phyloP scores from a whole-genome alignment of 495 filamentous ascomycete genomes.

The Talaromyces borbonicus region DNA sequence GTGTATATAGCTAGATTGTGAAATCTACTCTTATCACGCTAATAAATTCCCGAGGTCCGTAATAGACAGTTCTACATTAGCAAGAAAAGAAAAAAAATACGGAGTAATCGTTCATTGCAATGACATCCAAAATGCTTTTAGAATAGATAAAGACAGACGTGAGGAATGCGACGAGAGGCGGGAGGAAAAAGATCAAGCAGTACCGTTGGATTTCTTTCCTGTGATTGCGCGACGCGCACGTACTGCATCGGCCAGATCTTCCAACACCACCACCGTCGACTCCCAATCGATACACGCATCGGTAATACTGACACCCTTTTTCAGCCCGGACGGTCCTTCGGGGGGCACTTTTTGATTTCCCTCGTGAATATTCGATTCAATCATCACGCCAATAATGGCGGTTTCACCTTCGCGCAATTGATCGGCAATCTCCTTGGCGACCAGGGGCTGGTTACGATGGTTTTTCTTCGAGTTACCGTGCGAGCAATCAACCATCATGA shows the following conservation, averaged over 20 bases:
- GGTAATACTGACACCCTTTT: conserved; percentile 93
- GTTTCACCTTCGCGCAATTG: conserved; percentile 82
- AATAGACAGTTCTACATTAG: too few species aligned
- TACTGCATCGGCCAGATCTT: conserved; percentile 79
- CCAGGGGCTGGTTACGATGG: conserved; percentile 81
- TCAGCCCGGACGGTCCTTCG: conserved; percentile 67
- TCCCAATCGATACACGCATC: conserved; percentile 98
- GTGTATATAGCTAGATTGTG: too few species aligned
- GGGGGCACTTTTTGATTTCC: conserved; percentile 88
- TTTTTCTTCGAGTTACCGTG: conserved; percentile 66
- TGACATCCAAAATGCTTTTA: too few species aligned
- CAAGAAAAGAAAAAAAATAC: too few species aligned
- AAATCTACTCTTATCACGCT: too few species aligned
- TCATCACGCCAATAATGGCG: conserved; percentile 93
- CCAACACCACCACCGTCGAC: conserved; percentile 71
- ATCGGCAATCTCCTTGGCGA: conserved; percentile 70
- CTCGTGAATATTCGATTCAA: conserved; percentile 95
- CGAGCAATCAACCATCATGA: conserved; percentile 97
- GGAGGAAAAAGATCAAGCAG: conserved; percentile 7
- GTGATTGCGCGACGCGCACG: conserved; percentile 50
- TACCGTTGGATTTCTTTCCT: conserved; percentile 25
- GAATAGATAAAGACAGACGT: too few species aligned
- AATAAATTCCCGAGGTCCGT: too few species aligned
- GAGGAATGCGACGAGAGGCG: too few species aligned
- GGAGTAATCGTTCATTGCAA: too few species aligned